Percentiles rank a stretch among this genome's conserved stretches.
Evolutionary conservation across 2,329 filamentous ascomycete genomes (phyloP).

Genomic region (Penicillium sp.): DNA sequence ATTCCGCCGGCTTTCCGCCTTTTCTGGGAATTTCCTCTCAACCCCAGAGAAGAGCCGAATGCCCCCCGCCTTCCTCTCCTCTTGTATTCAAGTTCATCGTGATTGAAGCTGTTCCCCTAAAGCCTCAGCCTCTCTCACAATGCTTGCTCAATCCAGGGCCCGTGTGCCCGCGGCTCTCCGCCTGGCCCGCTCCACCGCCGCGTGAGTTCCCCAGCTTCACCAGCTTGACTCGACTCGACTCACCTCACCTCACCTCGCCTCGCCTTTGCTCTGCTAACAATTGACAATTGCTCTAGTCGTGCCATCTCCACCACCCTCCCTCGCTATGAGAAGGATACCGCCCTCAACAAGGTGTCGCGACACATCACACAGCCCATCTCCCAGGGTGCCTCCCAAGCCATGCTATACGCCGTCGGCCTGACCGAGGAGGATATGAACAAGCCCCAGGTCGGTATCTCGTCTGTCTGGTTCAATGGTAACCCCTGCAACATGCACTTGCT

Average conservation of each 20-base stretch:
- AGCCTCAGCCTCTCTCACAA: constrained; percentile 16
- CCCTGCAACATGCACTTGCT: constrained; percentile 99
- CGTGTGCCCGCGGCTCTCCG: constrained; percentile 33
- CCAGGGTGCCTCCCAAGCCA: constrained; percentile 96
- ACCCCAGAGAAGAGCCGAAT: constrained; percentile 11
- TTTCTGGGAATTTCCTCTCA: constrained; percentile 19
- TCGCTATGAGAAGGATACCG: constrained; percentile 51
- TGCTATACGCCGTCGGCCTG: constrained; percentile 95
- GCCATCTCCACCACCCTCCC: constrained; percentile 51
- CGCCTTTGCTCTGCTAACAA: constrained; percentile 9
- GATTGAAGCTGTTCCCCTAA: constrained; percentile 15
- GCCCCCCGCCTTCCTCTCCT: constrained; percentile 16
- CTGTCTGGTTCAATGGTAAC: constrained; percentile 97
- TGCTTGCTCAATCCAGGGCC: constrained; percentile 30
- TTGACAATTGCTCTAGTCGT: constrained; percentile 30
- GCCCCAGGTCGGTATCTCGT: constrained; percentile 96
- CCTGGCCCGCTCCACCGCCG: constrained; percentile 24
- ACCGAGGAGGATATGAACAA: constrained; percentile 88
- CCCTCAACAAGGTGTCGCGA: constrained; percentile 81
- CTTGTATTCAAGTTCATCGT: constrained; percentile 9
- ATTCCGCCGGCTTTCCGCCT: constrained; percentile 15
- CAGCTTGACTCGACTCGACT: neutral
- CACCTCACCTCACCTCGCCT: neutral
- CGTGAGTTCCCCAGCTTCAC: constrained; percentile 14
- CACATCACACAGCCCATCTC: constrained; percentile 95